Evolutionary conservation across 176 grass and related monocot species (phyloP), one percentile per base, ranked within the genome.

Genomic region (bread wheat (Triticum aestivum)): DNA sequence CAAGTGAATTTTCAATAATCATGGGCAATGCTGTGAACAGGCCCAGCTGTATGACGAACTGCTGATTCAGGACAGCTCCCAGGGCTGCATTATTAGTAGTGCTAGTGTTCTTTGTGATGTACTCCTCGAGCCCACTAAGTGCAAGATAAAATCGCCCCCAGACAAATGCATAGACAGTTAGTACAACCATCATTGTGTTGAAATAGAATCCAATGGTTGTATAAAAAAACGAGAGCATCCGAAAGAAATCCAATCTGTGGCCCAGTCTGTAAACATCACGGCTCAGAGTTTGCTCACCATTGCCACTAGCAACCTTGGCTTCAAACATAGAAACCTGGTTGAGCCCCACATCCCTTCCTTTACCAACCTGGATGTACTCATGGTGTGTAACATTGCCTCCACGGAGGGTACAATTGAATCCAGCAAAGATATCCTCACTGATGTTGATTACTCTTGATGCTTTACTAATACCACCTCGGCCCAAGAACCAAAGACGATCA

Each of bases 71-170:
- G 78, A 98, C 87, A 90, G 96, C 89, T 75, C 84, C 93, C 21
- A 98, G 86, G 11, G 96, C 93, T 65, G 91, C 91, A 91, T 98
- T 95, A 63, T 88, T 95, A 73, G 87, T 91, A 52, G 91, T 87
- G 67, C 87, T 83, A 79, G 91, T 92, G 15, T 86, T 80, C 65
- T 38, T 94, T 58, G 69, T 91, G 62, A 98, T 95, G 61, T 66
- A 91, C 27, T 69, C 85, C 88, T 98, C 96, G 4, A 98, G 89
- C 34, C 96, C 96, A 87, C 96, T 98, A 47, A 98, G 89, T 79
- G 96, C 93, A 75, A 98, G 91, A 90, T 98, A 98, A 89, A 98
- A 93, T 58, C 86, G 96, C 11, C 96, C 96, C 96, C 96, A 98
- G 34, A 98, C 93, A 92, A 93, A 98, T 61, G 95, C 91, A 89